A percentile compares a stretch with the other conserved stretches of the same genome.
Conservation (phyloP, 2,329 filamentous ascomycete species). For the Paramyrothecium sp. region DNA sequence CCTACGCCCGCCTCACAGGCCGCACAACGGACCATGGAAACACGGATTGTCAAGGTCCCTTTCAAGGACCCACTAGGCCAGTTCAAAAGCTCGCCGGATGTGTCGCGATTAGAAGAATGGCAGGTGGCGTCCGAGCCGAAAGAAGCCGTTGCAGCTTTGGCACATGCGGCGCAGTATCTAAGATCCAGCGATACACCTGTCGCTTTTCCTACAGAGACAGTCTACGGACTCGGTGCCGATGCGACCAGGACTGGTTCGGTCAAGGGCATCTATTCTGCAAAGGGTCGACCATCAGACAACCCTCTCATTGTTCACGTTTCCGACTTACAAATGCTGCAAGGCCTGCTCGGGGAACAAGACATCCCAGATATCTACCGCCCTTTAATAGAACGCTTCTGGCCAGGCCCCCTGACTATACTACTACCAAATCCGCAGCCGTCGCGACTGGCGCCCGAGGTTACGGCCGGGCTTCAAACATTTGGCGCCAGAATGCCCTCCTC, state of each 20-base stretch:
- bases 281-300: slow-evolving; percentile 89
- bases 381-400: slow-evolving; percentile 85
- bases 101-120: slow-evolving; percentile 41
- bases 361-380: slow-evolving; percentile 76
- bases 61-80: slow-evolving; percentile 28
- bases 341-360: slow-evolving; percentile 47
- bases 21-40: slow-evolving; percentile 31
- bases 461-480: slow-evolving; percentile 80
- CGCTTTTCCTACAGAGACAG: slow-evolving; percentile 95
- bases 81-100: slow-evolving; percentile 26
- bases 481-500: slow-evolving; percentile 87
- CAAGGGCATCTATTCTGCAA: slow-evolving; percentile 87
- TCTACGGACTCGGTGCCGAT: slow-evolving; percentile 96
- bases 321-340: slow-evolving; percentile 73
- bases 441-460: slow-evolving; percentile 84
- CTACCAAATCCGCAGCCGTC: slow-evolving; percentile 72
- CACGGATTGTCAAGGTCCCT: slow-evolving; percentile 35
- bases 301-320: slow-evolving; percentile 91
- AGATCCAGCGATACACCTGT: slow-evolving; percentile 70
- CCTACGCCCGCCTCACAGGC: slow-evolving; percentile 6
- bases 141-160: slow-evolving; percentile 42
- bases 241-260: slow-evolving; percentile 83
- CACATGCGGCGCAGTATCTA: slow-evolving; percentile 65
- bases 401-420: slow-evolving; percentile 88
- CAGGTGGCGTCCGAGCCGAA: slow-evolving; percentile 28